Evolutionary conservation across 23 red algal genomes (phyloP).

Genomic region (Gracilaria gracilis): DNA sequence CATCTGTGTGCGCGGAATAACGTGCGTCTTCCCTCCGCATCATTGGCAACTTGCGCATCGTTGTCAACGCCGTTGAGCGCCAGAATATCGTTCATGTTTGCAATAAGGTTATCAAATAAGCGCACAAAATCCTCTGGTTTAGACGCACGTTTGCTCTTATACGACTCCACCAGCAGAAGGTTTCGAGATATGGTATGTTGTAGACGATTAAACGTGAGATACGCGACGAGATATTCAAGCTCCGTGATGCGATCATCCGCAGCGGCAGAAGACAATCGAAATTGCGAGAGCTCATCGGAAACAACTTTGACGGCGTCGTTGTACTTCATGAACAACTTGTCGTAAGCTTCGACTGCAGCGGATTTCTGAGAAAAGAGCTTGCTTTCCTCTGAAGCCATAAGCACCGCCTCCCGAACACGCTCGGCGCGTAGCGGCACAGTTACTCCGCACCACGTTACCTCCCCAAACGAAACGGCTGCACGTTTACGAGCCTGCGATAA

Average conservation of each 20-base stretch:
- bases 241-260: slow-evolving; percentile 56
- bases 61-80: slow-evolving; percentile 45
- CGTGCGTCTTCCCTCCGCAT: slow-evolving; percentile 35
- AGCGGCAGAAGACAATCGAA: slow-evolving; percentile 30
- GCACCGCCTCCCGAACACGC: slow-evolving; percentile 68
- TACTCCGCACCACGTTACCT: slow-evolving; percentile 74
- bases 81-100: slow-evolving; percentile 59
- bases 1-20: slow-evolving; percentile 72
- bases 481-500: slow-evolving; percentile 47
- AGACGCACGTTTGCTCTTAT: slow-evolving; percentile 29
- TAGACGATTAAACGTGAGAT: slow-evolving; percentile 38
- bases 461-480: slow-evolving; percentile 29
- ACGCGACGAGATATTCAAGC: slow-evolving; percentile 52
- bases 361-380: slow-evolving; percentile 35
- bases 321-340: slow-evolving; percentile 59
- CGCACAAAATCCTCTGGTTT: slow-evolving; percentile 75
- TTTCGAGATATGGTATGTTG: slow-evolving; percentile 62
- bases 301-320: slow-evolving; percentile 69
- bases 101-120: slow-evolving; percentile 68
- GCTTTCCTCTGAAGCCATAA: slow-evolving; percentile 55
- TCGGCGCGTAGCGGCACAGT: slow-evolving; percentile 58
- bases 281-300: slow-evolving; percentile 40
- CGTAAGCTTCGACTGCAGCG: slow-evolving; percentile 41
- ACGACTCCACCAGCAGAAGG: slow-evolving; percentile 52
- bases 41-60: slow-evolving; percentile 26